phyloP scores from a whole-genome alignment of 2,329 filamentous ascomycete genomes.

The Septoria linicola region DNA sequence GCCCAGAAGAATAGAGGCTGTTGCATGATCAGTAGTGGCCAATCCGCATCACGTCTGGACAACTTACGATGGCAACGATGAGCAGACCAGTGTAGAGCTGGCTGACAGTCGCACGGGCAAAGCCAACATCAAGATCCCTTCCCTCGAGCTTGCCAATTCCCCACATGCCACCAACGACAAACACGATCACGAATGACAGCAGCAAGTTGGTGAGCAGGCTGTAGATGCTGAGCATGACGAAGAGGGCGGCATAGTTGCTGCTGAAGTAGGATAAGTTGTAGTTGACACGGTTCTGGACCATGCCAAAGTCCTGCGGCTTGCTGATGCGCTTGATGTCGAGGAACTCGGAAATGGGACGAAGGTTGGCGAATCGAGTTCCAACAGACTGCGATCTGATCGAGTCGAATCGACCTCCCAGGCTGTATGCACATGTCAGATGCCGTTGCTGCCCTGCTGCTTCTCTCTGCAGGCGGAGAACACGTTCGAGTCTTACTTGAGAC shows the following conservation, averaged over 20 bases:
- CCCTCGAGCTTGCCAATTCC: slow-evolving; percentile 88
- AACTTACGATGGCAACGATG: slow-evolving; percentile 64
- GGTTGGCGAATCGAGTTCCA: slow-evolving; percentile 81
- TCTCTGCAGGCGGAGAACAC: neutral
- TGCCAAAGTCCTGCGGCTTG: slow-evolving; percentile 87
- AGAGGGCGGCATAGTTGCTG: slow-evolving; percentile 95
- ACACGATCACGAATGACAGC: slow-evolving; percentile 87
- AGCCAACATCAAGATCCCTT: slow-evolving; percentile 81
- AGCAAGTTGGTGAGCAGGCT: slow-evolving; percentile 82
- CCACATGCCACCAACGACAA: slow-evolving; percentile 84
- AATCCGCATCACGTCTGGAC: too few species aligned
- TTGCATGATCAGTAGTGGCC: neutral
- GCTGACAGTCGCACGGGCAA: slow-evolving; percentile 77
- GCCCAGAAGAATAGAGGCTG: slow-evolving; percentile 76
- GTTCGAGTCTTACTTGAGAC: slow-evolving; percentile 62
- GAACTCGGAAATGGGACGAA: slow-evolving; percentile 89
- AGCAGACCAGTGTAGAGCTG: slow-evolving; percentile 92
- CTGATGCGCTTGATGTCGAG: slow-evolving; percentile 92
- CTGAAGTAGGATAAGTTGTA: slow-evolving; percentile 98
- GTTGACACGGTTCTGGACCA: slow-evolving; percentile 89
- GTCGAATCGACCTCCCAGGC: slow-evolving; percentile 76
- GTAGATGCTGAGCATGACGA: slow-evolving; percentile 95
- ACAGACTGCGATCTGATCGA: slow-evolving; percentile 77
- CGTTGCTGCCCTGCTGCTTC: neutral
- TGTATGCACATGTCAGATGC: slow-evolving; percentile 16